Evolutionary conservation across 345 rosid genomes (phyloP).

Genomic region (Pugionium dolabratum): DNA sequence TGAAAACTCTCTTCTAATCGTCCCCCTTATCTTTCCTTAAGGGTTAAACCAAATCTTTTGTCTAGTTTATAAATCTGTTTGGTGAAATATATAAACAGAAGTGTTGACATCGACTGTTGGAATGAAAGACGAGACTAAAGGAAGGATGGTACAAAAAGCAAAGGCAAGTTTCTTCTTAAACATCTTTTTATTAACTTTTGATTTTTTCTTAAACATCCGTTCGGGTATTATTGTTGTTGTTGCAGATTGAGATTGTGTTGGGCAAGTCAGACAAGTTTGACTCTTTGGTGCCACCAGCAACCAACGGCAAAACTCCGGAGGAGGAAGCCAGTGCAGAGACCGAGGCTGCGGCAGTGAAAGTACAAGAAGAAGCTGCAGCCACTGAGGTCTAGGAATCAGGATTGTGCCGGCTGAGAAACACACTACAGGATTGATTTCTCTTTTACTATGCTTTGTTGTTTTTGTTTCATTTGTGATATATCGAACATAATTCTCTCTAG

Average conservation of each 20-base stretch:
- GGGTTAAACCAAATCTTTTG: neutral
- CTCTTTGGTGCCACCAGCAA: constrained; percentile 51
- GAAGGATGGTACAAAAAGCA: constrained; percentile 78
- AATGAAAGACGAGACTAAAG: constrained; percentile 83
- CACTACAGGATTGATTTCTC: neutral
- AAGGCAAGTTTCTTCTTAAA: constrained; percentile 49
- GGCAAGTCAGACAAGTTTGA: constrained; percentile 77
- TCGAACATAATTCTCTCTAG: constrained; percentile 33
- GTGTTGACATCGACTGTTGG: constrained; percentile 82
- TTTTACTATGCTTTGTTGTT: constrained; percentile 24
- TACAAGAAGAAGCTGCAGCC: constrained; percentile 26
- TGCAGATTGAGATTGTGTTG: constrained; percentile 72
- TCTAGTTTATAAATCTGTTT: too few relatives aligned
- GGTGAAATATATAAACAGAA: constrained; percentile 43
- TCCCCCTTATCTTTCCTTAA: neutral
- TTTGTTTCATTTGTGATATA: constrained; percentile 38
- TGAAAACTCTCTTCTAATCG: neutral
- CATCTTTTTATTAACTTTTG: neutral
- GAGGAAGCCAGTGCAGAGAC: constrained; percentile 36
- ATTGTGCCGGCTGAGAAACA: constrained; percentile 20
- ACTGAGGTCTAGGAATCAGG: constrained; percentile 37
- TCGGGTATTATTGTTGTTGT: neutral
- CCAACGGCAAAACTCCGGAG: constrained; percentile 31
- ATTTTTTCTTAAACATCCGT: neutral
- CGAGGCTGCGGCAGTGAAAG: constrained; percentile 18